Evolutionary conservation across 305 asterid species (phyloP).

Genomic region (Striga hermonthica): DNA sequence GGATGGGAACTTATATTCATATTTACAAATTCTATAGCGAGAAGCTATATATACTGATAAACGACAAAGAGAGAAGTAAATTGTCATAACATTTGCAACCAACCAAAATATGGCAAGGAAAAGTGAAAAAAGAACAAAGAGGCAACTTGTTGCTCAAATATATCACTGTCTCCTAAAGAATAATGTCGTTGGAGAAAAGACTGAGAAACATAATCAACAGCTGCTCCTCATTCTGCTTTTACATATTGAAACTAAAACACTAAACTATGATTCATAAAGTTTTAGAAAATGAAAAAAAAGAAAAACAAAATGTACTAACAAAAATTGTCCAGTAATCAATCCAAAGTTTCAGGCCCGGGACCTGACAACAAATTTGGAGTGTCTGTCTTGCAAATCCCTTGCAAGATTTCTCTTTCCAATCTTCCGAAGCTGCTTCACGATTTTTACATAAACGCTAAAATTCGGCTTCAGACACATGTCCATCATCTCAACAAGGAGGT

Average conservation of each 20-base stretch:
- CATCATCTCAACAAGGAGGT: conserved; percentile 65
- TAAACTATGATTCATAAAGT: not conserved
- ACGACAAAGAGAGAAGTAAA: not conserved
- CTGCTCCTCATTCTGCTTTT: not conserved
- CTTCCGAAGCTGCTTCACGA: conserved; percentile 44
- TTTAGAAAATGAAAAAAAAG: no score
- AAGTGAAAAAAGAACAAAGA: not conserved
- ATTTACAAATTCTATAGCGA: no score
- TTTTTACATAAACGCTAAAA: conserved; percentile 39
- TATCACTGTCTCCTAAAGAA: conserved; percentile 32
- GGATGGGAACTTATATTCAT: no score
- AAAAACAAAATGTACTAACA: not conserved
- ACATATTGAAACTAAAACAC: conserved; percentile 15
- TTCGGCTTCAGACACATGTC: conserved; percentile 66
- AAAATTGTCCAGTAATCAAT: not conserved
- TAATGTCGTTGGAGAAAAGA: conserved; percentile 16
- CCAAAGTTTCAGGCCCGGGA: conserved; percentile 30
- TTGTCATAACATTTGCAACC: not conserved
- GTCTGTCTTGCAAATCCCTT: conserved; percentile 47
- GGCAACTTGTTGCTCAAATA: not conserved
- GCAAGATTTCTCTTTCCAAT: conserved; percentile 45
- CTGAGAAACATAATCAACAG: not conserved
- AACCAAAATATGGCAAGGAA: not conserved
- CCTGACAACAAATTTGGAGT: conserved; percentile 38
- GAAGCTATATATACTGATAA: not conserved